Conservation (phyloP, 2,329 filamentous ascomycete species). For the Aulographum hederae region DNA sequence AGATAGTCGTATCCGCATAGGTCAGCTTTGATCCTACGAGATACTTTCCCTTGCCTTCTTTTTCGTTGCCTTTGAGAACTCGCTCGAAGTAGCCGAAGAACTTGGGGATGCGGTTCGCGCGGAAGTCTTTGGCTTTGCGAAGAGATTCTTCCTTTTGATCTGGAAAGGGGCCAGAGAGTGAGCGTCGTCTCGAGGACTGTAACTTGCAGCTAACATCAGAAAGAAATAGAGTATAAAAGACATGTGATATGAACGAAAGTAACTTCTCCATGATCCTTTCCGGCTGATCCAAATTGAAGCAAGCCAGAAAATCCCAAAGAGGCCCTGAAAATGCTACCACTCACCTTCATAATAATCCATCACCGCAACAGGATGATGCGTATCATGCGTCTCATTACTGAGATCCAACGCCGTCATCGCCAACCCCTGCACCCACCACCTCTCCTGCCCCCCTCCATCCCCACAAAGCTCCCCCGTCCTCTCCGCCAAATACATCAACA, state of each 20-base stretch:
- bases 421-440: slow-evolving; percentile 43
- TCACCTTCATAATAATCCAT: slow-evolving; percentile 42
- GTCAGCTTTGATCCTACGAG: slow-evolving; percentile 46
- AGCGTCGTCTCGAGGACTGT: background rate
- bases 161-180: background rate
- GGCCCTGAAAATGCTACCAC: background rate
- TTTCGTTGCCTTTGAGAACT: slow-evolving; percentile 38
- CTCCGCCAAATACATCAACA: slow-evolving; percentile 50
- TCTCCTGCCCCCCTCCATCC: slow-evolving; percentile 25
- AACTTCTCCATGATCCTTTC: no score
- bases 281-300: background rate
- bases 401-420: slow-evolving; percentile 54
- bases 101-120: slow-evolving; percentile 48
- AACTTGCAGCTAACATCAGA: background rate
- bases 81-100: slow-evolving; percentile 54
- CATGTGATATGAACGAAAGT: no score
- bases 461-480: slow-evolving; percentile 39
- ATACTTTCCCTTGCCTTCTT: slow-evolving; percentile 39
- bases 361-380: slow-evolving; percentile 50
- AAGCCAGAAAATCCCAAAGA: background rate
- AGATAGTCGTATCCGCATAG: slow-evolving; percentile 57
- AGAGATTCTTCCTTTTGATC: slow-evolving; percentile 54
- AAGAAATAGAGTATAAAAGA: no score
- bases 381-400: slow-evolving; percentile 54
- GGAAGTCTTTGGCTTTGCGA: slow-evolving; percentile 37